Base-by-base conservation (phyloP, 257 asterid species). In the Orobanche coerulescens region DNA sequence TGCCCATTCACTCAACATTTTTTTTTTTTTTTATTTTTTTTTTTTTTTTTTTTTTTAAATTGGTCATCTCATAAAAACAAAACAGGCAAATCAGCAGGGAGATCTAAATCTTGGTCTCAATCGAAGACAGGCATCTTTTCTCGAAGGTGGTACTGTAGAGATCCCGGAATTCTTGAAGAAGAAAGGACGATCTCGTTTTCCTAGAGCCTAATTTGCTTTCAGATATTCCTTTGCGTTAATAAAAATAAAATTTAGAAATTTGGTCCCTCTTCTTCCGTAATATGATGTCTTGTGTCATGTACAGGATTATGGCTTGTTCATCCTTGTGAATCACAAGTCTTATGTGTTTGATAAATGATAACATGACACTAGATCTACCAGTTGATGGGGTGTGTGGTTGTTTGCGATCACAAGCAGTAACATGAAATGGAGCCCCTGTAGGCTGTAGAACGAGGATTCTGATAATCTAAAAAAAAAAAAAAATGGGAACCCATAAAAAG, bases 161-260 rank as follows among this genome's bases (percentile, higher is more conserved):
- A 87, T 90, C 65, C 97, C 97, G 0, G 97, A 90, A 61, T 90
- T 90, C 77, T 76, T 90, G 73, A 83, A 81, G 79, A 90, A 87
- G 82, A 90, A 90, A 64, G 96, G 97, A 13, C 81, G 82, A 4
- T 74, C 91, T 16, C 94, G 94, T 56, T 90, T 73, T 71, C 97
- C 95, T 40, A 77, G 96, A 83, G 95, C 89, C 54, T 87, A 69
- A 75, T 46, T 57, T 46, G 64, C 6, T 15, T 19, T 30, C 58
- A n/a, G 12, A 15, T 10, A 19, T 8, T 28, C 62, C 44, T 54
- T 24, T 4, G 30, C 60, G 10, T 7, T 60, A 8, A n/a, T n/a
- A 8, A 68, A 34, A 63, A 6, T 14, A 53, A 49, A 14, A 28
- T 46, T 55, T 56, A 43, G 42, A n/a, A n/a, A 48, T 57, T 44